Evolutionary conservation across 2,329 filamentous ascomycete genomes (phyloP).

Genomic region (Ambrosiella beaveri): DNA sequence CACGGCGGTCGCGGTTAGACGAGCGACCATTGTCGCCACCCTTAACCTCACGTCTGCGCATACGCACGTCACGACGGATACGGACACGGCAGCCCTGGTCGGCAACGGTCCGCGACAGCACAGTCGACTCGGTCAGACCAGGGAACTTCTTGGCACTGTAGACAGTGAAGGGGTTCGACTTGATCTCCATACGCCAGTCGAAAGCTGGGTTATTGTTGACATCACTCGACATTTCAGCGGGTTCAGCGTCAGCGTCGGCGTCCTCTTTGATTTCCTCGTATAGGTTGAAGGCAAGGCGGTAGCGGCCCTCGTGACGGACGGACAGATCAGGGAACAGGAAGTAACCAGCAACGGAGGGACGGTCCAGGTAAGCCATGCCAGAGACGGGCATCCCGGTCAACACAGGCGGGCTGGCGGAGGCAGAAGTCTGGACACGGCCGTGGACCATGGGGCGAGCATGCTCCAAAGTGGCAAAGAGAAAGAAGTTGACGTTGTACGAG

Average conservation of each 20-base stretch:
- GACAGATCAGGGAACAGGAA: conserved; percentile 97
- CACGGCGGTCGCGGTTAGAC: conserved; percentile 34
- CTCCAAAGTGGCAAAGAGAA: conserved; percentile 84
- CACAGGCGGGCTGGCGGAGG: conserved; percentile 61
- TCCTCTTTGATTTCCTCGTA: conserved; percentile 85
- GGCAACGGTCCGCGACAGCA: conserved; percentile 74
- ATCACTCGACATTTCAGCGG: conserved; percentile 20
- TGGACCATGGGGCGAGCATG: conserved; percentile 69
- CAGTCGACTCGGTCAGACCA: conserved; percentile 75
- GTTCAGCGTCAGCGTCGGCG: conserved; percentile 53
- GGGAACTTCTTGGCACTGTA: conserved; percentile 98
- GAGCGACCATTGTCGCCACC: conserved; percentile 23
- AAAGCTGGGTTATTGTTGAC: conserved; percentile 38
- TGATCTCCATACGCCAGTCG: conserved; percentile 76
- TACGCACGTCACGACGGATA: conserved; percentile 83
- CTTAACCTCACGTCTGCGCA: conserved; percentile 70
- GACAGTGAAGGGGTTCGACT: conserved; percentile 72
- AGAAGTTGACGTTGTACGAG: conserved; percentile 90
- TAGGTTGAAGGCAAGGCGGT: conserved; percentile 77
- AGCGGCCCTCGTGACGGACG: conserved; percentile 86
- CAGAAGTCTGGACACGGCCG: conserved; percentile 50
- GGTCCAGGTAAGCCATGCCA: conserved; percentile 88
- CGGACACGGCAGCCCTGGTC: conserved; percentile 95
- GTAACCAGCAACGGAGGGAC: conserved; percentile 64
- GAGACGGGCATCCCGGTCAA: conserved; percentile 88